Conservation (phyloP, 108 stramenopile species). For the Parmales sp. region DNA sequence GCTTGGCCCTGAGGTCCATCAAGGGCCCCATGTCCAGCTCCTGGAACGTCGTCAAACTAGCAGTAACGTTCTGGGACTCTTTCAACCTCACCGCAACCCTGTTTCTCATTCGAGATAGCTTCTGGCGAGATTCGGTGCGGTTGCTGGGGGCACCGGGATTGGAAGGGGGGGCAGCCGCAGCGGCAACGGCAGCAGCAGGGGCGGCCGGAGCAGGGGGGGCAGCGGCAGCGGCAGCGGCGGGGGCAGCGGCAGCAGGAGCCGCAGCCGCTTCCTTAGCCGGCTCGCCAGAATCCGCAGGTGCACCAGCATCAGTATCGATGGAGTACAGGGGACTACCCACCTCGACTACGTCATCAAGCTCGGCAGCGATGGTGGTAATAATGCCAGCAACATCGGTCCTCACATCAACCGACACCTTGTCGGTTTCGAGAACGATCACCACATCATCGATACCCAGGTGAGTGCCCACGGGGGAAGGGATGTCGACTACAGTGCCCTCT, state of each 20-base stretch:
- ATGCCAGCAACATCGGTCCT: conserved; percentile 73
- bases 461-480: conserved; percentile 74
- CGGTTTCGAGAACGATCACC: conserved; percentile 87
- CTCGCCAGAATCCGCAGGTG: conserved; percentile 31
- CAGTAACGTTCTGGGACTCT: conserved; percentile 97
- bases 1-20: conserved; percentile 86
- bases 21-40: conserved; percentile 95
- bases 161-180: conserved; percentile 25
- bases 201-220: conserved; percentile 37
- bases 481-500: conserved; percentile 89
- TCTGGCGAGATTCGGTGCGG: conserved; percentile 85
- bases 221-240: conserved; percentile 24
- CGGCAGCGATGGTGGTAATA: conserved; percentile 76
- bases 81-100: conserved; percentile 93
- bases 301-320: conserved; percentile 70
- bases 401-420: conserved; percentile 89
- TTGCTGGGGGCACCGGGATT: conserved; percentile 47
- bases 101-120: conserved; percentile 98
- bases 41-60: conserved; percentile 99
- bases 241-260: conserved; percentile 24
- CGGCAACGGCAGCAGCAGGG: conserved; percentile 18
- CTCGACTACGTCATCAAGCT: conserved; percentile 88
- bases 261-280: conserved; percentile 11
- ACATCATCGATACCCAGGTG: conserved; percentile 67
- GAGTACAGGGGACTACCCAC: conserved; percentile 83